Evolutionary conservation across 2,329 filamentous ascomycete species (phyloP), one percentile per base, ranked within the genome.

Genomic region (Biscogniauxia sp.): DNA sequence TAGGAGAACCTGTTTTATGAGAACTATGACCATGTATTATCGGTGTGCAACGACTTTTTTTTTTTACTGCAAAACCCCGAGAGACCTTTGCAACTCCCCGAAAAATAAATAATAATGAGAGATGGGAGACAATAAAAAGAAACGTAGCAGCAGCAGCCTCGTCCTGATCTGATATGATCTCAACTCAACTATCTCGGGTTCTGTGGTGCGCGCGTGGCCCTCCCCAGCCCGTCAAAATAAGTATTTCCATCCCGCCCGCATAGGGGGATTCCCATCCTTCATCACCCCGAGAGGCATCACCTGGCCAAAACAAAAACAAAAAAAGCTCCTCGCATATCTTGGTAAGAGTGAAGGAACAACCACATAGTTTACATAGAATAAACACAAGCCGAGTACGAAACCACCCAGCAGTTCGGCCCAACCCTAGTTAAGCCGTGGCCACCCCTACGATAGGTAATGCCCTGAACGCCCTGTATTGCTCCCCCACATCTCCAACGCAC

Each of bases 341-440:
- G 62, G 53, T 60, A 25, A 45, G 65, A 59, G 61, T 57, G 59
- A 23, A 60, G 61, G 53, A 63, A 68, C 57, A 57, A 53, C 53
- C 61, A 58, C 62, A 59, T 69, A 70, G 58, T 70, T 72, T 70
- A 71, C 69, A 72, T 61, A 65, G 58, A 64, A 68, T 67, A 56
- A 63, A 67, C 56, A 66, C 65, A 65, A 64, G 60, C 59, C 54
- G 58, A 63, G 61, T 58, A 49, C 19, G 53, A 28, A 51, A 20
- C 50, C 50, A 51, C 19, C 20, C 19, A 20, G 19, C 50, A 51
- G 50, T 19, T 25, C 50, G 50, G 50, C 19, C 50, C 50, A 51
- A 25, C 50, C 19, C 50, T 20, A 51, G 50, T 25, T 25, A 25
- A 32, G 50, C 50, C 37, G 15, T 45, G 37, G 37, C 7, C 37